Evolutionary conservation across 176 grass and related monocot species (phyloP), one percentile per base, ranked within the genome.

Genomic region (Bolboschoenus planiculmis): DNA sequence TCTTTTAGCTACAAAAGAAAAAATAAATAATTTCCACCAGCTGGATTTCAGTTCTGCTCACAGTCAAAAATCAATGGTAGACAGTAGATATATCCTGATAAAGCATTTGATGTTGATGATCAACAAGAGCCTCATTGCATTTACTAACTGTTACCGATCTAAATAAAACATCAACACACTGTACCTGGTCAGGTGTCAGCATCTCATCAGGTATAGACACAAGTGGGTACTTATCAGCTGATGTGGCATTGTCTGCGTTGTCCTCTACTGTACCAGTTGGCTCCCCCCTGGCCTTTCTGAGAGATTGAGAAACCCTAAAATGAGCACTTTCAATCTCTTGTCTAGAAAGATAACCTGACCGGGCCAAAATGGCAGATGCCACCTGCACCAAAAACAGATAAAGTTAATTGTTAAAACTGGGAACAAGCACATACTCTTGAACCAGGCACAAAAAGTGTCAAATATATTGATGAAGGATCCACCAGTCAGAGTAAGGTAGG

Each of bases 281-380:
- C 75, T 98, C 96, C 43, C 96, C 96, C 81, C 91, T 98, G 74
- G 92, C 92, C 86, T 98, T 98, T 83, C 92, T 88, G 84, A 98
- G 89, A 39, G 85, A 81, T 81, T 95, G 92, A 62, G 90, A 90
- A 44, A 78, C 84, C 89, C 89, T 95, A 51, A 80, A 16, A 80
- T 87, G 80, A 83, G 82, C 78, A 85, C 92, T 90, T 85, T 91
- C 94, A 76, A 98, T 84, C 87, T 98, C 96, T 89, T 98, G 96
- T 78, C 87, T 90, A 46, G 96, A 98, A 66, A 85, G 85, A 83
- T 84, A 93, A 13, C 89, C 87, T 58, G 87, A 83, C 85, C 79
- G 86, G 67, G 85, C 64, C 26, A 95, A 84, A 86, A 98, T 84
- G 68, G 68, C 27, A 86, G 87, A 63, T 84, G 76, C 80, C 58